Evolutionary conservation across 805 yeast species (phyloP).

Genomic region (Blastobotrys terrestris): DNA sequence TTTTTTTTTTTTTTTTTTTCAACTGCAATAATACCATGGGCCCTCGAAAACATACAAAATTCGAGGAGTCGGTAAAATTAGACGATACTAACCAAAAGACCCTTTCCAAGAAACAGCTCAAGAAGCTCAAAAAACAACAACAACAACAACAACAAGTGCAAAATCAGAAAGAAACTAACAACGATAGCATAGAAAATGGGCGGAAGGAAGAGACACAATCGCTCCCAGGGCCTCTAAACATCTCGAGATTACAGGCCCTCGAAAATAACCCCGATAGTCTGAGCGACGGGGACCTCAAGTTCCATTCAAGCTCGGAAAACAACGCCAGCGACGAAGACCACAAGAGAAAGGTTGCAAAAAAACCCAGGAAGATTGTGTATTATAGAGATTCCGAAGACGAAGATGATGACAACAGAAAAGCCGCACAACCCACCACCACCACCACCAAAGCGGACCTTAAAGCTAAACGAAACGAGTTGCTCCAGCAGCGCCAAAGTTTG

Average conservation of each 20-base stretch:
- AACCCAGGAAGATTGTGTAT: slow-evolving; percentile 7
- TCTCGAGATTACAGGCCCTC: slow-evolving; percentile 11
- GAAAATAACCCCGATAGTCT: slow-evolving; percentile 3
- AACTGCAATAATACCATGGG: slow-evolving; percentile 18
- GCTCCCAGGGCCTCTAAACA: slow-evolving; percentile 15
- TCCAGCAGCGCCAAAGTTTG: slow-evolving; percentile 48
- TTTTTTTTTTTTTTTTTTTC: no score
- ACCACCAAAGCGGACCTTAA: slow-evolving; percentile 22
- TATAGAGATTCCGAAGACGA: slow-evolving; percentile 21
- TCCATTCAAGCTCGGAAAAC: slow-evolving; percentile 4
- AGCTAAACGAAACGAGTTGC: slow-evolving; percentile 30
- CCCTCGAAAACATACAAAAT: slow-evolving; percentile 22
- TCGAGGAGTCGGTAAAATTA: slow-evolving; percentile 13
- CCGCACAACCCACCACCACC: not conserved
- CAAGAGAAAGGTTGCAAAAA: not conserved
- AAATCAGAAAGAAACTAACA: not conserved
- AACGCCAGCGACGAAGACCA: slow-evolving; percentile 1
- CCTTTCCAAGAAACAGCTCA: not conserved
- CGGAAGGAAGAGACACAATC: not conserved
- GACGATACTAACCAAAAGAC: not conserved
- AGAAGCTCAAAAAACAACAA: not conserved
- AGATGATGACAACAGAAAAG: slow-evolving; percentile 5
- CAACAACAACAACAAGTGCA: slow-evolving; percentile 1
- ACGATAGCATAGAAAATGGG: not conserved
- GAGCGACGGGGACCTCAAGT: slow-evolving; percentile 12